phyloP scores from a whole-genome alignment of 306 rosid genomes.

The Alnus glutinosa region DNA sequence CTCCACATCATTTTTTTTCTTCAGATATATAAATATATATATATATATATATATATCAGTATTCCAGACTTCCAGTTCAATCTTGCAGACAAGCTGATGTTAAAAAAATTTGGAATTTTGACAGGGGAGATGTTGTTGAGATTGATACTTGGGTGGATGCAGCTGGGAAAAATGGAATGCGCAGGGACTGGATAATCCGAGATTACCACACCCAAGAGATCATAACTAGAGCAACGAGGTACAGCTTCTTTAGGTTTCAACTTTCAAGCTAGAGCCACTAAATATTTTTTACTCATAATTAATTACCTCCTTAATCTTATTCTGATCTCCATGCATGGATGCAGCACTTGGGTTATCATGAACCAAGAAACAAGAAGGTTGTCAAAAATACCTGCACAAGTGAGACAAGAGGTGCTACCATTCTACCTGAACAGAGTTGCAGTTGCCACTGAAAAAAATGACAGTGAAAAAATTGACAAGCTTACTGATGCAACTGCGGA shows the following conservation, averaged over 20 bases:
- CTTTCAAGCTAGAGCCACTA: background rate
- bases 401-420: constrained; percentile 67
- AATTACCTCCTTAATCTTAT: background rate
- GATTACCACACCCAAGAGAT: constrained; percentile 68
- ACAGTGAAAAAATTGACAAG: constrained; percentile 66
- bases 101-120: constrained; percentile 6
- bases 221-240: constrained; percentile 90
- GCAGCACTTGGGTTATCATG: constrained; percentile 96
- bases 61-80: no score
- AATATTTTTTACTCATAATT: background rate
- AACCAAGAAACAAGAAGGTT: constrained; percentile 86
- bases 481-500: constrained; percentile 69
- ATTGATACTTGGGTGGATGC: constrained; percentile 97
- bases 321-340: background rate
- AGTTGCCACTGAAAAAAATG: constrained; percentile 48
- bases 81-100: background rate
- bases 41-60: no score
- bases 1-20: no score
- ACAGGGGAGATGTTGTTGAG: constrained; percentile 92
- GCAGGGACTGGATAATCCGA: constrained; percentile 92
- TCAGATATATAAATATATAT: no score
- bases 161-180: constrained; percentile 87
- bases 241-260: background rate
- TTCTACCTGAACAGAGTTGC: constrained; percentile 66
- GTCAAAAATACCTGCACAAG: constrained; percentile 78